Conservation (phyloP, 2,329 filamentous ascomycete genomes). For the Microascus cirrosus region DNA sequence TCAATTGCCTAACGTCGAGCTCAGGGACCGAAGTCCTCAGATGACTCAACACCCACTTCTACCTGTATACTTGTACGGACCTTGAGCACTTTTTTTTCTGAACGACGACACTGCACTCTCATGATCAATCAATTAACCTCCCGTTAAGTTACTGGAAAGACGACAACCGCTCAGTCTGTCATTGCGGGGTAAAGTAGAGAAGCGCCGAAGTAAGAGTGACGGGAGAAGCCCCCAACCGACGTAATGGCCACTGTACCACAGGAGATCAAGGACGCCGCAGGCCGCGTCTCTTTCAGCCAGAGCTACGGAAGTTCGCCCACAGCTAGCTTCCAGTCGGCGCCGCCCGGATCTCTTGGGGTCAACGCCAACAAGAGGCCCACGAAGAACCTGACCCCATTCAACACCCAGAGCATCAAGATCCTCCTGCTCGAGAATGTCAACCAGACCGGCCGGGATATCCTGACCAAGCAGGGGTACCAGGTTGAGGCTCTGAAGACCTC, state of each 20-base stretch:
- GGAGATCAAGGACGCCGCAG: slow-evolving; percentile 31
- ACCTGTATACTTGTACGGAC: not conserved
- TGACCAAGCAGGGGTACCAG: slow-evolving; percentile 83
- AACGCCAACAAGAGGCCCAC: slow-evolving; percentile 29
- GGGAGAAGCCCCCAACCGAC: not conserved
- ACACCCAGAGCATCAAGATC: slow-evolving; percentile 93
- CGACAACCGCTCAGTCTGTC: not conserved
- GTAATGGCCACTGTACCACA: slow-evolving; percentile 24
- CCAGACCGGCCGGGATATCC: slow-evolving; percentile 72
- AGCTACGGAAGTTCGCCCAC: slow-evolving; percentile 66
- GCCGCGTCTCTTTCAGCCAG: slow-evolving; percentile 42
- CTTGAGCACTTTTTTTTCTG: not conserved
- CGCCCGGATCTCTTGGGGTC: slow-evolving; percentile 28
- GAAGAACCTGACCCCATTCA: slow-evolving; percentile 90
- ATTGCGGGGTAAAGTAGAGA: not conserved
- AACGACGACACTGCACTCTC: not conserved
- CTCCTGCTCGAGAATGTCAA: slow-evolving; percentile 94
- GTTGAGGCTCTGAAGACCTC: slow-evolving; percentile 87
- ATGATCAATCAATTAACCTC: not conserved
- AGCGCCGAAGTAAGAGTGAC: not conserved
- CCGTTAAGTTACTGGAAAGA: not conserved
- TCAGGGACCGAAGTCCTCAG: not conserved
- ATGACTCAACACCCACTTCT: not conserved
- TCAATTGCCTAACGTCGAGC: no score
- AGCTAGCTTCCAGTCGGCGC: slow-evolving; percentile 63